Evolutionary conservation across 306 rosid genomes (phyloP), one percentile per base, ranked within the genome.

Genomic region (Luffa aegyptiaca): DNA sequence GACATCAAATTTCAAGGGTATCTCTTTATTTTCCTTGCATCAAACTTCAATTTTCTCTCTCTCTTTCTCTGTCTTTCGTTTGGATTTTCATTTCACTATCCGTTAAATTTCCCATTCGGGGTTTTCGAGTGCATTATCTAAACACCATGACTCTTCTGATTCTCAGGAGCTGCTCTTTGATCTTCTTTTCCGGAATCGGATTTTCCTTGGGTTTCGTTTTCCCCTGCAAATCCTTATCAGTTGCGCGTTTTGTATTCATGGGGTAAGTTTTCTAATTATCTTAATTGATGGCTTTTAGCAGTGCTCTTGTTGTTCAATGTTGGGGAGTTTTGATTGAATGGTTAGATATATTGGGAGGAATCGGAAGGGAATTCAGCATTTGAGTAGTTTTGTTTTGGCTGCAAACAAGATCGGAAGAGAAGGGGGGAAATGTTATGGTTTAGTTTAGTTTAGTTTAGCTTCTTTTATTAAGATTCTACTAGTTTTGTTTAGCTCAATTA

Each of bases 211-310:
- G 21, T 81, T 83, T 65, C 56, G 36, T 31, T 68, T 80, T 76
- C 71, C 37, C 52, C 63, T 13, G 48, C 64, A 49, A 82, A 42
- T 73, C 81, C 53, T 64, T 58, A 41, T 31, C 55, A 3, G 69
- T 76, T 75, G 83, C 83, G 79, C 84, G 78, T 80, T 88, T 81
- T 83, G 80, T 79, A 84, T 82, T 89, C 83, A 88, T 89, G 92
- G 92, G 92, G 92, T 89, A 89, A 72, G 83, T 83, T 80, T 85
- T 83, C 83, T 63, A 83, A 49, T 49, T 69, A 59, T 53, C 65
- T 64, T 13, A 68, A 55, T 77, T 13, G 8, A 7, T 33, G 45
- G 4, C 31, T 56, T 6, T 51, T 46, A 55, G 36, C 45, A 35
- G 71, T n/a, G 3, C 13, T 63, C 45, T 63, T 35, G 36, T 35